Evolutionary conservation across 1,284 basidiomycete genomes (phyloP), one percentile per base, ranked within the genome.

Genomic region (Heterobasidion occidentale): DNA sequence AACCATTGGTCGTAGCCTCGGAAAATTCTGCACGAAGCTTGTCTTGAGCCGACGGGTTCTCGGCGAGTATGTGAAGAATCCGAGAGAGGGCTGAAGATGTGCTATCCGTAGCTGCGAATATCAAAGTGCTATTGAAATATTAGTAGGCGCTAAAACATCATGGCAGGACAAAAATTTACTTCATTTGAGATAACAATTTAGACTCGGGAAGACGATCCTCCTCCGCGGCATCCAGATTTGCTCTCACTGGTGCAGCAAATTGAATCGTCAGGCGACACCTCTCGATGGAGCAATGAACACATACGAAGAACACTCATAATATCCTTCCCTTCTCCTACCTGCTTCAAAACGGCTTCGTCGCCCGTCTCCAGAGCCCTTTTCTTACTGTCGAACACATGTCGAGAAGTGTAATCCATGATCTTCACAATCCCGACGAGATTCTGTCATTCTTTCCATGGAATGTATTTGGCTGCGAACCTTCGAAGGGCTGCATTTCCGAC

Each of bases 291-390:
- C 44, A 14, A 53, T n/a, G 19, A 14, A 35, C 12, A 66, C 73
- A 27, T 59, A 76, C 77, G 67, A 14, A 80, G 62, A 53, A 75
- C 70, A 56, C 75, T 79, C 54, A 81, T 68, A 47, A 80, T 71
- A 63, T 80, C 77, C 51, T 75, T 77, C 17, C 72, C 74, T 38
- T 62, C 62, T 1, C 68, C 71, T 36, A 73, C 60, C 51, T 75
- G 70, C 9, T 62, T 57, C 9, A 59, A 48, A 0, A 73, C 57
- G 9, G 63, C 68, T 14, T 71, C 67, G 36, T 75, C 70, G 0
- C 72, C 73, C 53, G 65, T 62, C 33, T 60, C 62, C 6, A 78
- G 57, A 1, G 71, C 71, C n/a, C 56, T 61, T 62, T 67, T 72
- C 65, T 77, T 81, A 20, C 63, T 63, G 33, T 71, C 60, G 15